These are phyloP conservation scores for Phytopythium cucurbitacearum DNA, from an alignment of 352 stramenopile species.

Conservation along the genomic window DNA sequence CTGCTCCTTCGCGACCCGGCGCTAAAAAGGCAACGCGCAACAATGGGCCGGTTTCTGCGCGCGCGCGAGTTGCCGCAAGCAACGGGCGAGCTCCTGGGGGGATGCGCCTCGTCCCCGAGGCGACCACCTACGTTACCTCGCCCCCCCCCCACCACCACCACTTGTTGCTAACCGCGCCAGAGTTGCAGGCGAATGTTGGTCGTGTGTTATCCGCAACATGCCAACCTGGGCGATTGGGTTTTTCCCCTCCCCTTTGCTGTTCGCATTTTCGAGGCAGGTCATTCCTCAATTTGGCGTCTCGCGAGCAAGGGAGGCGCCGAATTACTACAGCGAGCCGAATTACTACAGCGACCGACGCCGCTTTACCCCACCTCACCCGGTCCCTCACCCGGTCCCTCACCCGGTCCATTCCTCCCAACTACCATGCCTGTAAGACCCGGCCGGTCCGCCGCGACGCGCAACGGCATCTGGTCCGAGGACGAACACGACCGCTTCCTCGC, in stretches of 20 bases:
- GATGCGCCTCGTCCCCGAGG: no score
- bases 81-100: no score
- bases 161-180: background rate
- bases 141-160: no score
- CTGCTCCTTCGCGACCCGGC: no score
- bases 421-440: background rate
- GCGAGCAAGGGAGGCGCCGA: background rate
- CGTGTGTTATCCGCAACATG: no score
- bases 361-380: background rate
- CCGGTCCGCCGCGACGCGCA: conserved; percentile 3
- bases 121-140: no score
- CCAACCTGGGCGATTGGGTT: no score
- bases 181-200: background rate
- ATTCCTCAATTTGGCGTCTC: conserved; percentile 9
- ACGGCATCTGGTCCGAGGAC: conserved; percentile 51
- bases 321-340: no score
- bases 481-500: conserved; percentile 57
- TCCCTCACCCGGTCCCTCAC: background rate
- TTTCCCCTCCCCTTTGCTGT: background rate
- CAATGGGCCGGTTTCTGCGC: no score
- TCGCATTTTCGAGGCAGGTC: background rate
- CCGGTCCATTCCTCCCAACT: background rate
- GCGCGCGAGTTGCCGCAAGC: no score
- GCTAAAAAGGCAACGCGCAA: no score
- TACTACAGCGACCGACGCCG: background rate